Evolutionary conservation across 805 yeast genomes (phyloP), one percentile per base, ranked within the genome.

Genomic region (Candida patagonica): DNA sequence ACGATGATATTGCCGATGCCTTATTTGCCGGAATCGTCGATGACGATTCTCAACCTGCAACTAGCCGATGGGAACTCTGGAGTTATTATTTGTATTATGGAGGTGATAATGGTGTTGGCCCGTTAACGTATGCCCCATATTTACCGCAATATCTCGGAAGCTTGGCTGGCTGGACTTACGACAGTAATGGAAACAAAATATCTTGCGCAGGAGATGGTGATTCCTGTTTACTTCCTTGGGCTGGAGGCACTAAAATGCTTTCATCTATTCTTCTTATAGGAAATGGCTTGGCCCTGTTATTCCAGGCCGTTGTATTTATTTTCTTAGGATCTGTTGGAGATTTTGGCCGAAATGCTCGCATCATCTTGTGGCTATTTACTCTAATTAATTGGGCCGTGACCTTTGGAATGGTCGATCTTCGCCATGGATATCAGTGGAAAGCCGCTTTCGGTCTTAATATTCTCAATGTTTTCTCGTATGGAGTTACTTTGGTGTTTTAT

Each of bases 101-200:
- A 8, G 47, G 47, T 33, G 42, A 41, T 27, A 44, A 44, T 26
- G 42, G 47, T 15, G 47, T 44, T 2, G 47, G 47, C n/a, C 44
- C 47, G 6, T 23, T 38, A 5, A 30, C 42, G 2, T 41, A 41
- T 33, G 40, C 42, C 19, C 47, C 47, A 6, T 37, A 37, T 31
- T 21, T 38, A 22, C 44, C 44, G 27, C 47, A 44, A 30, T 38
- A 41, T 10, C 26, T 44, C 16, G 44, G 33, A 10, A 38, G 24
- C 12, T 29, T 38, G 29, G 43, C 43, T 1, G 42, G 42, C 7
- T 44, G 41, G 44, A 35, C 38, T 22, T 38, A 40, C 8, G 42
- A 35, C 6, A 41, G 41, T 10, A 30, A 43, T 24, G 47, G 47
- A 13, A 23, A 42, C 20, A 37, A 41, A 27, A 17, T 37, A 2